Base-by-base conservation (phyloP, 805 yeast species). In the Wickerhamomyces chambardii region DNA sequence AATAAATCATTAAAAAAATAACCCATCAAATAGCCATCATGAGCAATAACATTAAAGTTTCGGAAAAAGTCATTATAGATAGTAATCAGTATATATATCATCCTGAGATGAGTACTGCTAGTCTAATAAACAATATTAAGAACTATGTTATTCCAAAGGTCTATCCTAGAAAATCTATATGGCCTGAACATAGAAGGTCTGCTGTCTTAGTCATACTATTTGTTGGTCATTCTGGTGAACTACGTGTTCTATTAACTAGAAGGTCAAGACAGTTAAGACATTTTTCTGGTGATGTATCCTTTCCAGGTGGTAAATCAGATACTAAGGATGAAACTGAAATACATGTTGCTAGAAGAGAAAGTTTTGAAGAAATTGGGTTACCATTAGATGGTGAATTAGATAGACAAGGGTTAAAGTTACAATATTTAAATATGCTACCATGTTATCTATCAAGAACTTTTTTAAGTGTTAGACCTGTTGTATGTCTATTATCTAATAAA, bases 301-400 rank as follows among this genome's bases (percentile, higher is more conserved):
- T 89, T 8, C 97, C 97, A 4, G 97, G 97, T 3, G 97, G 97
- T 8, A 84, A 81, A 50, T 87, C 95, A 5, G 97, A 89, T 55
- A 51, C 45, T 29, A 75, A 69, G 1, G 62, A 70, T 15, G 86
- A 85, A 46, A 56, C 70, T 12, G 84, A 83, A 38, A 78, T 81
- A 68, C 69, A 71, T 30, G 79, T 81, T 28, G 81, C 95, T 0
- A 64, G 94, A 39, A 63, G 97, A 24, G 97, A 89, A 55, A 76
- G 87, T 41, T 71, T 68, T 37, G 97, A 89, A 52, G 97, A 89
- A 53, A 84, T 89, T 33, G 96, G 96, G 0, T 53, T 85, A 17
- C 68, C 70, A 10, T 55, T 66, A 14, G 72, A 81, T 38, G 60
- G 56, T 0, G 50, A 51, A 9, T 55, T 81, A 26, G 39, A 50